phyloP scores from a whole-genome alignment of 2,329 filamentous ascomycete species.

The Arthrobotrys conoides region DNA sequence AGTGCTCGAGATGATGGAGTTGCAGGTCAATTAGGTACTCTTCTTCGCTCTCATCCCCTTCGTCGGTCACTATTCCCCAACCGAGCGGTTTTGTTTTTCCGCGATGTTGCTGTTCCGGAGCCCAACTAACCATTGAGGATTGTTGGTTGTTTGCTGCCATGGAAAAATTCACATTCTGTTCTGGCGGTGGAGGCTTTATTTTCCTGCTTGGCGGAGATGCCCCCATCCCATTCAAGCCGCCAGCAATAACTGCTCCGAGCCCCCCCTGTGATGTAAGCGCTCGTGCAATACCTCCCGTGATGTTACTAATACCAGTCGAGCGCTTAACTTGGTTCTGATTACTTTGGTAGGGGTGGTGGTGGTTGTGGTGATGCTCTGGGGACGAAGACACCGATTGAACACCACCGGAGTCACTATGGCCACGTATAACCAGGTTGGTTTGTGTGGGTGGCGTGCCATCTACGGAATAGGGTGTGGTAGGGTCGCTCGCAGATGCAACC shows the following conservation, averaged over 20 bases:
- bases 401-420: constrained; percentile 40
- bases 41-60: constrained; percentile 50
- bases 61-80: constrained; percentile 49
- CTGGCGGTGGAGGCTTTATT: constrained; percentile 14
- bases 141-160: constrained; percentile 24
- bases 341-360: constrained; percentile 42
- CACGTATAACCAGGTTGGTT: constrained; percentile 43
- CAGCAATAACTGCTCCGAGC: constrained; percentile 47
- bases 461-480: constrained; percentile 67
- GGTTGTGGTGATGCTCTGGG: constrained; percentile 62
- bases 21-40: constrained; percentile 68
- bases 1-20: constrained; percentile 75
- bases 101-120: constrained; percentile 60
- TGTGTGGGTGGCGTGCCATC: constrained; percentile 63
- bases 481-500: constrained; percentile 67
- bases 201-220: constrained; percentile 45
- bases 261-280: constrained; percentile 53
- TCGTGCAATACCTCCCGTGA: constrained; percentile 53
- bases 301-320: constrained; percentile 53
- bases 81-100: constrained; percentile 24
- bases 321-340: constrained; percentile 30
- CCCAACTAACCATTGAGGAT: constrained; percentile 49
- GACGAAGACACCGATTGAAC: constrained; percentile 63
- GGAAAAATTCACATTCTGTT: constrained; percentile 17
- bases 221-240: constrained; percentile 44